Base-by-base conservation (phyloP, 768 basidiomycete species). In the Lactifluus pinguis region DNA sequence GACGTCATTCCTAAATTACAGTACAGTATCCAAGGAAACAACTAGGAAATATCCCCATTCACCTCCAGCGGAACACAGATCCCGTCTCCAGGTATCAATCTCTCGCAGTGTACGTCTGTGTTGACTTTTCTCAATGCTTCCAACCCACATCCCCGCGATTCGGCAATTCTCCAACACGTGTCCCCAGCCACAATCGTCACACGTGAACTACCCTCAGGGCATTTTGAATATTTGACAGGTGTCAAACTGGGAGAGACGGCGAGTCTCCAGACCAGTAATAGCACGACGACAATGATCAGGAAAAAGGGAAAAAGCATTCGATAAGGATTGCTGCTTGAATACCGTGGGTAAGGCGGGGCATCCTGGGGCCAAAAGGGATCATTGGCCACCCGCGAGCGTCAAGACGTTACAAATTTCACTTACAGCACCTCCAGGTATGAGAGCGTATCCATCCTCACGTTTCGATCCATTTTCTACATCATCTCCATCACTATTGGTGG, bases 221-320 rank as follows among this genome's bases (percentile, higher is more conserved):
- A 66, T 25, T 47, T 50, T 32, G 56, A 32, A 15, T 65, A 47
- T 42, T 53, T 54, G 44, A 47, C 62, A 9, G 59, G 49, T 38
- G 32, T 25, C 38, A 55, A 39, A 2, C 53, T 44, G n/a, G 63
- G 65, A 17, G 34, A 60, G 36, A 64, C 55, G 36, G 64, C n/a
- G 25, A 66, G 60, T 53, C 65, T 63, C 56, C 52, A 58, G 39
- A 59, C 65, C 49, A 66, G 60, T 13, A 66, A 57, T 30, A 66
- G 57, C 47, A 65, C 59, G 25, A 66, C 65, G 41, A 66, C 57
- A 42, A 66, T 15, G 41, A 65, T 65, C 39, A 66, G 53, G 45
- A 66, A 61, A 44, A 66, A 66, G 6, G 63, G 63, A 57, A 66
- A 66, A 6, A 65, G 60, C 63, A 66, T 56, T 30, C 65, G 65